Evolutionary conservation across 345 rosid genomes (phyloP), one percentile per base, ranked within the genome.

Genomic region (Melaleuca alternifolia): DNA sequence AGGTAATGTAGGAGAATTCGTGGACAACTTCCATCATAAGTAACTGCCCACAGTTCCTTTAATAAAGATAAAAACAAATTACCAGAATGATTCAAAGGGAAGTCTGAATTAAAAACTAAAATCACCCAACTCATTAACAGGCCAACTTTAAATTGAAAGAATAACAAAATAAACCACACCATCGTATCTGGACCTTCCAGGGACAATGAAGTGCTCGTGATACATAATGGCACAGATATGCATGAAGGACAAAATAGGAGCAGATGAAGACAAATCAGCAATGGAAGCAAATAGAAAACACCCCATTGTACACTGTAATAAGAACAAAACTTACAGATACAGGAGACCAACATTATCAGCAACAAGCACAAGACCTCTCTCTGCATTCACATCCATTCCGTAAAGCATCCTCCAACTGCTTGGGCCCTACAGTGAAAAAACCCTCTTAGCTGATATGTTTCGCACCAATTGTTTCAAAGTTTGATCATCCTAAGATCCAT

Each of bases 321-420:
- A 48, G 59, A 51, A 28, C 44, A 51, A 83, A 75, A 94, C 99
- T 92, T 86, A 97, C 99, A 94, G 86, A 89, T 96, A 92, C 85
- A 97, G 97, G 87, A 89, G 92, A 51, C 99, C 99, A 61, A 94
- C 94, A 89, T 90, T 97, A 90, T 97, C 99, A 84, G 99, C 96
- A 85, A 89, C 94, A 84, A 97, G 91, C 77, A 96, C 95, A 79
- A 93, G 91, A 86, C 94, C 91, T 92, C 93, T 95, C 87, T 97
- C 99, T 13, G 94, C 57, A 90, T 97, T 97, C 84, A 95, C 84
- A 90, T 97, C 99, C 99, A 97, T 95, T 76, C 98, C 99, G 71
- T 95, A 96, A 28, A 97, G 93, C 99, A 97, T 97, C 92, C 93
- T 96, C 99, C 99, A 97, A 83, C 26, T 96, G 57, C 65, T 86